A percentile compares a stretch with the other conserved stretches of the same genome.
Conservation (phyloP, 805 yeast genomes). For the Cyberlindnera xylosilytica region DNA sequence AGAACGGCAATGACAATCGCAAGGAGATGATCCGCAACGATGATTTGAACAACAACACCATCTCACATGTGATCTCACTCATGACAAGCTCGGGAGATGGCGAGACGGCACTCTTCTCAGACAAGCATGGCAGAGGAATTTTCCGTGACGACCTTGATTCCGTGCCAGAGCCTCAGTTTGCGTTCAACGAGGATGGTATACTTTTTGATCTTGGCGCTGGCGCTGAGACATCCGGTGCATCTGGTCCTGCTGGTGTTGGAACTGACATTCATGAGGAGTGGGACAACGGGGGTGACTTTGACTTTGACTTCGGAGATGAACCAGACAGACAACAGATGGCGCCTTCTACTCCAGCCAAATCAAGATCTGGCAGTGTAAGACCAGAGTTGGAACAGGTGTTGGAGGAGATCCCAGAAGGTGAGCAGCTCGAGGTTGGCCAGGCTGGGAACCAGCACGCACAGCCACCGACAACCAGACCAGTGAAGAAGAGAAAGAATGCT, state of each 20-base stretch:
- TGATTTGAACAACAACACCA: conserved; percentile 21
- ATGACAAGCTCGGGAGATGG: conserved; percentile 6
- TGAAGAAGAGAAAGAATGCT: conserved; percentile 9
- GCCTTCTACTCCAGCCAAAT: not conserved
- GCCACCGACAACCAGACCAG: no score
- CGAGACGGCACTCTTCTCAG: conserved; percentile 4
- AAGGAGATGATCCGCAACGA: conserved; percentile 12
- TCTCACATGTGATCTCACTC: conserved; percentile 9
- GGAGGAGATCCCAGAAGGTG: conserved; percentile 10
- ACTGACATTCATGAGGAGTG: conserved; percentile 10
- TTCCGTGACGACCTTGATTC: conserved; percentile 17
- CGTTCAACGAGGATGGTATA: conserved; percentile 28
- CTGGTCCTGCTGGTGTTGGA: conserved; percentile 9
- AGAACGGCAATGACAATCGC: no score
- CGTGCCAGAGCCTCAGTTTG: conserved; percentile 22
- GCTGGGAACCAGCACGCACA: not conserved
- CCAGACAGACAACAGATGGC: not conserved
- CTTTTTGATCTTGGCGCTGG: conserved; percentile 17
- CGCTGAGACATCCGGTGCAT: conserved; percentile 1
- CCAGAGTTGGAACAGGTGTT: conserved; percentile 15
- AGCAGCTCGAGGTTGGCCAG: not conserved
- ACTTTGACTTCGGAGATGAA: conserved; percentile 7
- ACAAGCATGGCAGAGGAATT: not conserved
- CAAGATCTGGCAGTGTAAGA: conserved; percentile 5
- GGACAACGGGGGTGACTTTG: conserved; percentile 7